A percentile compares a stretch with the other conserved stretches of the same genome.
phyloP scores from a whole-genome alignment of 306 rosid species.

The Prunus fruticosa region DNA sequence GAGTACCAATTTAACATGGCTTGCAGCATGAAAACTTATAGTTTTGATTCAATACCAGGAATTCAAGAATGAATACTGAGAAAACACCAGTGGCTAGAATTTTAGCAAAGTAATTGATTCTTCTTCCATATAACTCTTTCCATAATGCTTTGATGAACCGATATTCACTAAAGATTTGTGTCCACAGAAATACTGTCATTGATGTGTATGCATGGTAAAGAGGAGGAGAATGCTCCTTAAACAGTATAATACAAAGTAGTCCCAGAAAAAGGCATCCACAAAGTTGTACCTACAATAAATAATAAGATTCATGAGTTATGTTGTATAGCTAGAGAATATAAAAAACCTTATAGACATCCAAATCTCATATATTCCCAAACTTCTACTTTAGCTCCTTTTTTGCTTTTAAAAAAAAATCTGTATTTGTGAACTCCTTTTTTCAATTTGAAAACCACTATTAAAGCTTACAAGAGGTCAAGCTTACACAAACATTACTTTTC shows the following conservation, averaged over 20 bases:
- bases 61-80: conserved; percentile 63
- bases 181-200: conserved; percentile 75
- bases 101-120: conserved; percentile 41
- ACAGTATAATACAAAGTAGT: conserved; percentile 49
- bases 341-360: neutral
- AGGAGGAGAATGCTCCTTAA: conserved; percentile 82
- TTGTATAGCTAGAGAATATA: neutral
- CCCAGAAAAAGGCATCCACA: conserved; percentile 61
- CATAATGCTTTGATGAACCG: conserved; percentile 63
- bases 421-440: conserved; percentile 11
- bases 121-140: conserved; percentile 61
- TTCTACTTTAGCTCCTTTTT: neutral
- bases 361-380: neutral
- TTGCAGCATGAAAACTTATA: conserved; percentile 12
- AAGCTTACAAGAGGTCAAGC: conserved; percentile 29
- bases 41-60: conserved; percentile 59
- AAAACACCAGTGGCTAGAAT: conserved; percentile 50
- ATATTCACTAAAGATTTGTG: conserved; percentile 69
- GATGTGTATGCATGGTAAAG: conserved; percentile 74
- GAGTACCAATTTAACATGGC: conserved; percentile 18
- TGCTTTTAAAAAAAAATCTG: neutral
- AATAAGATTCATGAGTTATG: neutral
- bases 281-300: conserved; percentile 57
- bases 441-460: neutral
- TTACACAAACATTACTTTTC: conserved; percentile 63